These are phyloP conservation scores for Ceratocystis ficicola DNA, from an alignment of 2,329 filamentous ascomycete genomes.

Conservation along the genomic window DNA sequence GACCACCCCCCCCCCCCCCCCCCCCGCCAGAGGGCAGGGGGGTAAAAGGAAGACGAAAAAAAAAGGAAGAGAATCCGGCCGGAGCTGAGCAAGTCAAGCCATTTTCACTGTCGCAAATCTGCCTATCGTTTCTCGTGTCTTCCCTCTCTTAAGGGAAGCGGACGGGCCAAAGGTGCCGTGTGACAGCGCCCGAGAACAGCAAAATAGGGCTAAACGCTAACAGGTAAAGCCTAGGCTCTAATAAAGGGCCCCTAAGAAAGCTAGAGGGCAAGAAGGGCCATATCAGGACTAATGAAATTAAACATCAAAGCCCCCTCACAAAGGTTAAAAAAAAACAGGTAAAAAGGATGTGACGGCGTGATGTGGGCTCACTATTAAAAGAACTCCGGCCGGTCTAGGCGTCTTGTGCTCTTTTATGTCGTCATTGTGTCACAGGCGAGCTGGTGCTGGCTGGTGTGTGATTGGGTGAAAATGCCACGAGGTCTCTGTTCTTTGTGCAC, in stretches of 20 bases:
- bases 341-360: too few relatives aligned
- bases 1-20: too few relatives aligned
- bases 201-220: neutral
- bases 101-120: neutral
- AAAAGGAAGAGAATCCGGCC: too few relatives aligned
- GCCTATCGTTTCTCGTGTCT: neutral
- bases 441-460: neutral
- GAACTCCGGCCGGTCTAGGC: neutral
- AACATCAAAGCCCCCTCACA: neutral
- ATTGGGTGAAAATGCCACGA: neutral
- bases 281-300: neutral
- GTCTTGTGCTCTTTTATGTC: constrained; percentile 1
- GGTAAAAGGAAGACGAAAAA: neutral
- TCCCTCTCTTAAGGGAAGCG: too few relatives aligned
- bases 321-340: neutral
- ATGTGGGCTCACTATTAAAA: neutral
- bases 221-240: neutral
- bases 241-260: neutral
- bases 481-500: neutral
- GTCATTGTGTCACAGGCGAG: neutral
- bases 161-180: too few relatives aligned
- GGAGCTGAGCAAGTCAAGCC: too few relatives aligned
- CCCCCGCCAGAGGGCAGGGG: neutral
- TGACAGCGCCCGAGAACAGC: neutral
- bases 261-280: neutral